A percentile compares a stretch with the other conserved stretches of the same genome.
Evolutionary conservation across 2,329 filamentous ascomycete genomes (phyloP).

Genomic region (Rutstroemia sp.): DNA sequence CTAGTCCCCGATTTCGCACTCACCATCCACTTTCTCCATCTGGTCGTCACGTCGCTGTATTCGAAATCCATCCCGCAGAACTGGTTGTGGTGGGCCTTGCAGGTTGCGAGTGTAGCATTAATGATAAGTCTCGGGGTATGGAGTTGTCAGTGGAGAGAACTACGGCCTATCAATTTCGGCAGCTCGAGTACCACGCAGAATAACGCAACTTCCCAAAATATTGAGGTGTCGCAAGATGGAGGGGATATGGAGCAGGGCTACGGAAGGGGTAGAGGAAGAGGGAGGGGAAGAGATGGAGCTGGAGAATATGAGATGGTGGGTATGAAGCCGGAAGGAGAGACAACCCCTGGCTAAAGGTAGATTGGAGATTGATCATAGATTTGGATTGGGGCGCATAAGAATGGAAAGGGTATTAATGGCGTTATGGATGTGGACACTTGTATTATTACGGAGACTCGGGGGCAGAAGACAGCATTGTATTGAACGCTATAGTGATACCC

Average conservation of each 20-base stretch:
- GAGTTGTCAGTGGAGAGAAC: conserved; percentile 84
- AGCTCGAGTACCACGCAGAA: conserved; percentile 35
- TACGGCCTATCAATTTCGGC: conserved; percentile 83
- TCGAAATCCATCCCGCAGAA: conserved; percentile 68
- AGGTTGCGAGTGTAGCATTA: conserved; percentile 49
- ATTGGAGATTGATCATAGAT: neutral
- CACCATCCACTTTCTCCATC: conserved; percentile 78
- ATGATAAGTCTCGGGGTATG: conserved; percentile 75
- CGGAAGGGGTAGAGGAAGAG: conserved; percentile 42
- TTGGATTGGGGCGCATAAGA: conserved; percentile 14
- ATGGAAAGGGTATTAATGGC: conserved; percentile 8
- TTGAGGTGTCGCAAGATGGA: conserved; percentile 11
- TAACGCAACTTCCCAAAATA: conserved; percentile 14
- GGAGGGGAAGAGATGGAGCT: conserved; percentile 44
- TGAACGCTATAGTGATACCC: conserved; percentile 16
- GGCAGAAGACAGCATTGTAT: conserved; percentile 12
- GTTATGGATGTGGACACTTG: neutral
- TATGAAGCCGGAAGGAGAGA: conserved; percentile 35
- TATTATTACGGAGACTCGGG: neutral
- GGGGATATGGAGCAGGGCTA: conserved; percentile 29
- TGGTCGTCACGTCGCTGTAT: conserved; percentile 72
- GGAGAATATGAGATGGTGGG: conserved; percentile 60
- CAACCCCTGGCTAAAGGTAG: conserved; percentile 9
- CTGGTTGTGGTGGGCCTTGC: conserved; percentile 78
- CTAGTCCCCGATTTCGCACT: conserved; percentile 92